Percentiles rank a stretch among this genome's conserved stretches.
Evolutionary conservation across 305 asterid species (phyloP).

Genomic region (Lippia alba): DNA sequence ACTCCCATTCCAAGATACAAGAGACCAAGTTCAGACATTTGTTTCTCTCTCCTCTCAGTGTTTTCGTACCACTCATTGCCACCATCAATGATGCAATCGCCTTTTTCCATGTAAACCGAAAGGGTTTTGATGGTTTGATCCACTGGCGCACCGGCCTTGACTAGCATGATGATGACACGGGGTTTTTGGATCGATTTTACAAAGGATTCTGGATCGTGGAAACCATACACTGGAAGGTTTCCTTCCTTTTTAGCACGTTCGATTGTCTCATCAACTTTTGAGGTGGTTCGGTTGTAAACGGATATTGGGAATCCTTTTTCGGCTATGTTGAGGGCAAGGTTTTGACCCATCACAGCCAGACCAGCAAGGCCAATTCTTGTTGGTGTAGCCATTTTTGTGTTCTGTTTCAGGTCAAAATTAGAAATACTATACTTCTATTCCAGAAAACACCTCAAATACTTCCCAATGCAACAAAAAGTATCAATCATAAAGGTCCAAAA

Average conservation of each 20-base stretch:
- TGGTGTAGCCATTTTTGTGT: conserved; percentile 51
- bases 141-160: conserved; percentile 74
- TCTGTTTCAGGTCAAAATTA: conserved; percentile 36
- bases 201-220: conserved; percentile 65
- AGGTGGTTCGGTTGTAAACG: conserved; percentile 68
- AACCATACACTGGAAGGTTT: conserved; percentile 66
- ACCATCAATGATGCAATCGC: conserved; percentile 77
- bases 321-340: conserved; percentile 41
- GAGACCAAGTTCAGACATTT: conserved; percentile 55
- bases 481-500: background rate
- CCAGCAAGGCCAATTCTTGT: conserved; percentile 81
- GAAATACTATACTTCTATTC: background rate
- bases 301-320: conserved; percentile 64
- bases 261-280: conserved; percentile 73
- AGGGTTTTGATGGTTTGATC: conserved; percentile 71
- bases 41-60: conserved; percentile 73
- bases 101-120: conserved; percentile 66
- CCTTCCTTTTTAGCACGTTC: conserved; percentile 73
- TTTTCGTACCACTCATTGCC: conserved; percentile 87
- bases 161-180: conserved; percentile 67
- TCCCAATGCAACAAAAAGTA: conserved; percentile 7
- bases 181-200: conserved; percentile 72
- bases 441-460: background rate
- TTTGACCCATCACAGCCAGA: conserved; percentile 80
- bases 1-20: conserved; percentile 86